phyloP scores from a whole-genome alignment of 257 asterid species.

The Henckelia pumila region DNA sequence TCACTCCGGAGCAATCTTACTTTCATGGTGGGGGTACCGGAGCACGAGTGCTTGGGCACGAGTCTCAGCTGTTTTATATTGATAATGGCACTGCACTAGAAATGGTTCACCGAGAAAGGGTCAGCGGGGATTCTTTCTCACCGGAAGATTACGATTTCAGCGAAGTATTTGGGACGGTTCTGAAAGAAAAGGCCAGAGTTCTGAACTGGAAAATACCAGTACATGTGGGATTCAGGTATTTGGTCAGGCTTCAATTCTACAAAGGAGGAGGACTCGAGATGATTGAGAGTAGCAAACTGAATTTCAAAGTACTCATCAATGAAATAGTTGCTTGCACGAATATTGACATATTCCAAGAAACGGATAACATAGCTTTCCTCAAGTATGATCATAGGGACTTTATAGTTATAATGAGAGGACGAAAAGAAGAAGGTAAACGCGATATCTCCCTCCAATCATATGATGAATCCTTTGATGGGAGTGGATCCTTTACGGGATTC shows the following conservation, averaged over 20 bases:
- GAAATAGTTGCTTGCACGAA: slow-evolving; percentile 27
- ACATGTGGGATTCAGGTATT: slow-evolving; percentile 39
- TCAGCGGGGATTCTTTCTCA: slow-evolving; percentile 29
- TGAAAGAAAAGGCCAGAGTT: slow-evolving; percentile 24
- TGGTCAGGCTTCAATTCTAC: slow-evolving; percentile 42
- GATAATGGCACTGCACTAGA: slow-evolving; percentile 40
- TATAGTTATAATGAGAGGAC: slow-evolving; percentile 35
- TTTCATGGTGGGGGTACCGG: not conserved
- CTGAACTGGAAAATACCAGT: slow-evolving; percentile 32
- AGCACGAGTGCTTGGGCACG: not conserved
- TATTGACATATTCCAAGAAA: slow-evolving; percentile 34
- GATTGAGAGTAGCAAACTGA: slow-evolving; percentile 25
- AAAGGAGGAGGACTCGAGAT: slow-evolving; percentile 27
- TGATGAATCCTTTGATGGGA: not conserved
- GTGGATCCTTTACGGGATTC: slow-evolving; percentile 32
- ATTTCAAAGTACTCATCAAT: slow-evolving; percentile 30
- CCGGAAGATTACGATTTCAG: slow-evolving; percentile 30
- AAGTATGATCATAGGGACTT: slow-evolving; percentile 28
- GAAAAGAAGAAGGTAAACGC: slow-evolving; percentile 25
- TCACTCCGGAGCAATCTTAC: not conserved
- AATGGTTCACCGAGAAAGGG: slow-evolving; percentile 30
- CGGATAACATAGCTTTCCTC: slow-evolving; percentile 23
- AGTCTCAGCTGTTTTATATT: slow-evolving; percentile 27
- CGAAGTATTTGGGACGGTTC: slow-evolving; percentile 26
- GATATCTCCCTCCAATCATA: slow-evolving; percentile 28